Conservation (phyloP, 306 rosid species). For the Citrullus colocynthis region DNA sequence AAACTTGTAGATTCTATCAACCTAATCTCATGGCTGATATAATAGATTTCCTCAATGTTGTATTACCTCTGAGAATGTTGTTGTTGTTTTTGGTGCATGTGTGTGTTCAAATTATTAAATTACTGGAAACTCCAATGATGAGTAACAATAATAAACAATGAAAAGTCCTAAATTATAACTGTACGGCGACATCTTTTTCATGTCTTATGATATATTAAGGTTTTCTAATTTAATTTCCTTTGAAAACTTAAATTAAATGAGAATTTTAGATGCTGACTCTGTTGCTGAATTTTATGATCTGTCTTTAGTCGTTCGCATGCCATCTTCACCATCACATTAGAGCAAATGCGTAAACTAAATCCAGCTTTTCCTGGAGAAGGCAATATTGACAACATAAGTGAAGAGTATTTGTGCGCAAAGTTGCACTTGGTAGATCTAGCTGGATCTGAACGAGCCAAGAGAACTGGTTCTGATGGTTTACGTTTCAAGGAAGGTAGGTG, state of each 20-base stretch:
- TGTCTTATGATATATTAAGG: background rate
- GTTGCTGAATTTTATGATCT: background rate
- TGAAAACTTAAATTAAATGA: background rate
- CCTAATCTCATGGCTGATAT: background rate
- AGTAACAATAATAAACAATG: background rate
- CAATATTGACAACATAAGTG: constrained; percentile 43
- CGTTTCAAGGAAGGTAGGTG: constrained; percentile 92
- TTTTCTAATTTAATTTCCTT: background rate
- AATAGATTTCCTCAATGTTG: background rate
- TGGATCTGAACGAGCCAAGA: constrained; percentile 97
- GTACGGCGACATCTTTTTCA: background rate
- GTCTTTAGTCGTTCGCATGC: constrained; percentile 89
- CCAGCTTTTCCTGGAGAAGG: constrained; percentile 29
- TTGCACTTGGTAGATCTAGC: constrained; percentile 99
- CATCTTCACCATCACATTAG: constrained; percentile 94
- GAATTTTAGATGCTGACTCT: background rate
- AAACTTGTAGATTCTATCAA: background rate
- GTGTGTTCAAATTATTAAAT: background rate
- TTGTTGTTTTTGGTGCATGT: background rate
- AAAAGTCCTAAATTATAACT: background rate
- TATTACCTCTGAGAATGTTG: background rate
- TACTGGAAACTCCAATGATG: background rate
- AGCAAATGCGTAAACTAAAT: constrained; percentile 79
- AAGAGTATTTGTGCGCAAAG: constrained; percentile 88
- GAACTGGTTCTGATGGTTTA: constrained; percentile 98